Percentiles rank a stretch among this genome's conserved stretches.
Evolutionary conservation across 805 yeast species (phyloP).

Genomic region (Cyberlindnera maritima): DNA sequence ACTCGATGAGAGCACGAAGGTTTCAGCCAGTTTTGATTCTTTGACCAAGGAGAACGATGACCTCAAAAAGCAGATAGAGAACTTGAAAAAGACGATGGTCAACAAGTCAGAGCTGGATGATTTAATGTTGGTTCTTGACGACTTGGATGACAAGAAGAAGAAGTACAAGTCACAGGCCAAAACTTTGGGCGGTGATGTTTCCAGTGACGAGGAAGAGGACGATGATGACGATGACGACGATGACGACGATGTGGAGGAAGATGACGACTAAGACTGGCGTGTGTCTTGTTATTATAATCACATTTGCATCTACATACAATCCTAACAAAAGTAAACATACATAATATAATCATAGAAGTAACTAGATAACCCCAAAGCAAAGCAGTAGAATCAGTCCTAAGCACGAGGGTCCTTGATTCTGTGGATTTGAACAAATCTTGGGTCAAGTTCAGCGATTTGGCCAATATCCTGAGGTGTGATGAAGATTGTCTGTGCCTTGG

Average conservation of each 20-base stretch:
- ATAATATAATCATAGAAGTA: background rate
- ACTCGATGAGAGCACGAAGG: background rate
- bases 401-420: conserved; percentile 46
- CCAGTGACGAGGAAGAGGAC: conserved; percentile 70
- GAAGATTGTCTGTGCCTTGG: conserved; percentile 80
- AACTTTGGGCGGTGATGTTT: conserved; percentile 54
- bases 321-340: too few species aligned
- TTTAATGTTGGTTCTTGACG: conserved; percentile 70
- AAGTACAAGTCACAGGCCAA: conserved; percentile 53
- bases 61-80: conserved; percentile 15
- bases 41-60: conserved; percentile 20
- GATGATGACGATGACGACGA: conserved; percentile 61
- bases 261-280: background rate
- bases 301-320: too few species aligned
- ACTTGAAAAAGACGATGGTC: conserved; percentile 29
- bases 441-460: conserved; percentile 58
- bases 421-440: conserved; percentile 59
- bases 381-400: too few species aligned
- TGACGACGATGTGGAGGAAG: conserved; percentile 18
- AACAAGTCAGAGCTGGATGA: conserved; percentile 66
- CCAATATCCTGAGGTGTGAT: conserved; percentile 92
- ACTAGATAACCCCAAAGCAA: too few species aligned
- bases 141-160: conserved; percentile 65
- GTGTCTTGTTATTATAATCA: too few species aligned
- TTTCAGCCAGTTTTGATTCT: background rate